Evolutionary conservation across 2,329 filamentous ascomycete species (phyloP).

Genomic region (Talaromyces marneffei): DNA sequence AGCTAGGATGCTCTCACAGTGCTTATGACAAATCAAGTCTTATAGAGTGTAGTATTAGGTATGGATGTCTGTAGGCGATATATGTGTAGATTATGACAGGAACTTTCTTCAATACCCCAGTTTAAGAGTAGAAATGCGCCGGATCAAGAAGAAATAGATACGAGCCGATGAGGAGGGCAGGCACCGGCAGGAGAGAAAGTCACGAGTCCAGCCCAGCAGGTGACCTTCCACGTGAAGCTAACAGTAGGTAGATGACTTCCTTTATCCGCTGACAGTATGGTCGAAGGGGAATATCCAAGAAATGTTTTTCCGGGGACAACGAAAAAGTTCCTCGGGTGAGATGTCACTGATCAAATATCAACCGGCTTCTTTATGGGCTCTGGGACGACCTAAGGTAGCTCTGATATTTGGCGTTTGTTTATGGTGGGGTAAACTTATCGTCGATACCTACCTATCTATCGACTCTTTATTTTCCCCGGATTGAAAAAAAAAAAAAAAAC

Average conservation of each 20-base stretch:
- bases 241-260: not conserved
- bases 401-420: constrained; percentile 7
- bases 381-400: too few relatives aligned
- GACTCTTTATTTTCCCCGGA: not conserved
- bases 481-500: not conserved
- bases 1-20: not conserved
- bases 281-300: not conserved
- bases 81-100: not conserved
- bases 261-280: not conserved
- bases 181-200: constrained; percentile 2
- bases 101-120: not conserved
- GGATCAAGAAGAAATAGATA: not conserved
- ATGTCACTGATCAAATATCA: not conserved
- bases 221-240: not conserved
- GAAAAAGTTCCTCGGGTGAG: not conserved
- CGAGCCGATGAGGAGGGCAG: not conserved
- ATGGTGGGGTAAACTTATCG: constrained; percentile 7
- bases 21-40: not conserved
- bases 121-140: not conserved
- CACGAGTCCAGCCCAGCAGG: constrained; percentile 1
- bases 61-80: not conserved
- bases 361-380: not conserved
- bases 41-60: not conserved
- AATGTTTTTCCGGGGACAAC: not conserved
- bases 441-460: not conserved